These are phyloP conservation scores for Zygoascus hellenicus DNA, from an alignment of 1,139 yeast genomes.

Conservation along the genomic window DNA sequence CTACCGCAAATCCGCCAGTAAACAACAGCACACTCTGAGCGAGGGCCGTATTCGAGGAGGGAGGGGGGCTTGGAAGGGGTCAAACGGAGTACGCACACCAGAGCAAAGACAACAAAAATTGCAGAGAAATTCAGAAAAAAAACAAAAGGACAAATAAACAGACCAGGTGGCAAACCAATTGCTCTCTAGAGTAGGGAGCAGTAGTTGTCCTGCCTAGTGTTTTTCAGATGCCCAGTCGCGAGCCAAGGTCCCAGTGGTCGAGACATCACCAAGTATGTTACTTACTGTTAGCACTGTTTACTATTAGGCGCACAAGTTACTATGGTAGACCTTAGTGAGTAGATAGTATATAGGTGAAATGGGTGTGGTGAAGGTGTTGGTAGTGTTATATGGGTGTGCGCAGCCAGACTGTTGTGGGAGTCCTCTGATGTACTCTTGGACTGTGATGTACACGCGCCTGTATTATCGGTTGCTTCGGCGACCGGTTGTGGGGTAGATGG, in stretches of 20 bases:
- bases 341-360: slow-evolving; percentile 4
- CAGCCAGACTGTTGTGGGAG: slow-evolving; percentile 5
- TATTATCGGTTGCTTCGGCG: neutral
- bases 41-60: too few relatives aligned
- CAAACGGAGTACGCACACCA: neutral
- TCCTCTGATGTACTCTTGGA: slow-evolving; percentile 8
- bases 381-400: slow-evolving; percentile 9
- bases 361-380: slow-evolving; percentile 12
- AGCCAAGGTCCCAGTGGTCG: slow-evolving; percentile 8
- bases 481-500: too few relatives aligned
- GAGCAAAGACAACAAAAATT: slow-evolving; percentile 1
- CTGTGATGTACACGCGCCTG: slow-evolving; percentile 10
- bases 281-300: slow-evolving; percentile 3
- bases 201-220: too few relatives aligned
- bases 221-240: too few relatives aligned
- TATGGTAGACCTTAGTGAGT: slow-evolving; percentile 10
- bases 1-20: neutral
- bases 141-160: neutral
- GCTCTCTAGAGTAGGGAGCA: too few relatives aligned
- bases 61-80: neutral
- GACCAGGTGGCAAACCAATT: too few relatives aligned
- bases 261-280: slow-evolving; percentile 5
- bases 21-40: too few relatives aligned
- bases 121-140: neutral
- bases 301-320: slow-evolving; percentile 3